Evolutionary conservation across 306 rosid species (phyloP).

Genomic region (Medicago truncatula): MtrunA17r5.0-ANR NC_053049.1:25023501-25024000

Average conservation of each 20-base stretch:
- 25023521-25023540: conserved; percentile 82
- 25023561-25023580: conserved; percentile 89
- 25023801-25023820: conserved; percentile 68
- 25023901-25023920: background rate
- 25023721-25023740: conserved; percentile 63
- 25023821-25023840: conserved; percentile 60
- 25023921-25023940: background rate
- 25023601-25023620: conserved; percentile 79
- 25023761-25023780: conserved; percentile 84
- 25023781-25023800: conserved; percentile 69
- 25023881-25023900: background rate
- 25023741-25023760: conserved; percentile 73
- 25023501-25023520: conserved; percentile 74
- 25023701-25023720: conserved; percentile 74
- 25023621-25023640: conserved; percentile 78
- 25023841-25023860: conserved; percentile 45
- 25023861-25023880: conserved; percentile 51
- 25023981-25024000: no score
- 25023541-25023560: conserved; percentile 84
- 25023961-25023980: no score
- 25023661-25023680: conserved; percentile 88
- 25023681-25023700: conserved; percentile 90
- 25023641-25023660: conserved; percentile 84
- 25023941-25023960: no score
- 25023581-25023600: conserved; percentile 96